Evolutionary conservation across 2,329 filamentous ascomycete species (phyloP).

Genomic region (Colletotrichum spinosum): DNA sequence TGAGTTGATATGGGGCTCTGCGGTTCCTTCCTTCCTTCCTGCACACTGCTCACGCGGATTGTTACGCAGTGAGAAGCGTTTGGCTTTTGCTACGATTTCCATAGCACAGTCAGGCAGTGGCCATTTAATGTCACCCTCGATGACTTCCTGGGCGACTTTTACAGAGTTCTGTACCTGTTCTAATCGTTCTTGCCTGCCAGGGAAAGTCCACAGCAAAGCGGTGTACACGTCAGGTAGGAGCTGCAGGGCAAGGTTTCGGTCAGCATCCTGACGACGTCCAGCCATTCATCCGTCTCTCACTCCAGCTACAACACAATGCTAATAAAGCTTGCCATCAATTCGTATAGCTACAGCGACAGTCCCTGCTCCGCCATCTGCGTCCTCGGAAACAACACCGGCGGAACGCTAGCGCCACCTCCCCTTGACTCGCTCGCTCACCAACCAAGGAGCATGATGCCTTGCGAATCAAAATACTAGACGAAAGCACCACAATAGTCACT

Average conservation of each 20-base stretch:
- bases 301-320: too few species aligned
- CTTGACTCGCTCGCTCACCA: conserved; percentile 28
- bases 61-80: too few species aligned
- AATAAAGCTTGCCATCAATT: too few species aligned
- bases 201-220: too few species aligned
- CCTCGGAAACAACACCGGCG: conserved; percentile 26
- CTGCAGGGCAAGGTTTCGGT: too few species aligned
- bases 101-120: neutral
- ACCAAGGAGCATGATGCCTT: conserved; percentile 20
- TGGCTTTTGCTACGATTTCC: neutral
- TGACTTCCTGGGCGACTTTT: too few species aligned
- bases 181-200: too few species aligned
- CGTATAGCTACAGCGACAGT: neutral
- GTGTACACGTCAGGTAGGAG: too few species aligned
- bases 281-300: too few species aligned
- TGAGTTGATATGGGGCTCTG: conserved; percentile 31
- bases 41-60: neutral
- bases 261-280: too few species aligned
- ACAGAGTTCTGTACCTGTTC: too few species aligned
- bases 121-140: too few species aligned
- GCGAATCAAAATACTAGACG: conserved; percentile 36
- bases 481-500: conserved; percentile 14
- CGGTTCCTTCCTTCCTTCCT: neutral
- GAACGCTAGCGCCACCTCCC: conserved; percentile 17
- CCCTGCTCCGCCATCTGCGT: conserved; percentile 14